Evolutionary conservation across 768 basidiomycete genomes (phyloP).

Genomic region (Leccinum disarticulatum): DNA sequence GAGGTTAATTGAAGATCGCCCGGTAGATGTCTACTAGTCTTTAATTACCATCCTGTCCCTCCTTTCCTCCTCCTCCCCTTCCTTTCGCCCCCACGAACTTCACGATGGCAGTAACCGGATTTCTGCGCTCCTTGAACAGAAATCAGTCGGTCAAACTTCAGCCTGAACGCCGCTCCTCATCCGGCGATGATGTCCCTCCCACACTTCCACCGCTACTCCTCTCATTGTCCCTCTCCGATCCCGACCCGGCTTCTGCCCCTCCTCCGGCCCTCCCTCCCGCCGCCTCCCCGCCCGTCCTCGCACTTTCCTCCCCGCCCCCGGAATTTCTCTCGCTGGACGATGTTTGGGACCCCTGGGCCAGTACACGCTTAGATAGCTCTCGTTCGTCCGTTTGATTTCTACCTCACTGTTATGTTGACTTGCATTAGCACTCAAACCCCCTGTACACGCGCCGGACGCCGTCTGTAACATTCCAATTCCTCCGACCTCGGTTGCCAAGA

Average conservation of each 20-base stretch:
- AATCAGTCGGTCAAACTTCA: background rate
- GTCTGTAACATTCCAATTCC: background rate
- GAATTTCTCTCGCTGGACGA: constrained; percentile 3
- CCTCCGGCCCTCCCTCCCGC: constrained; percentile 8
- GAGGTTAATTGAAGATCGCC: constrained; percentile 22
- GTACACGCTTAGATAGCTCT: constrained; percentile 6
- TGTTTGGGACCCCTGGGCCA: constrained; percentile 28
- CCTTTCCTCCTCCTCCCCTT: background rate
- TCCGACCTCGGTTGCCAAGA: constrained; percentile 23
- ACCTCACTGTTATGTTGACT: background rate
- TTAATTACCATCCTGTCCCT: background rate
- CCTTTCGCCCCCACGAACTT: background rate
- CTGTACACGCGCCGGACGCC: constrained; percentile 3
- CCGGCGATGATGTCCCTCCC: constrained; percentile 23
- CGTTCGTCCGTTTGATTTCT: constrained; percentile 16
- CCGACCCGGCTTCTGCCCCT: constrained; percentile 17
- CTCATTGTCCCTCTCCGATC: constrained; percentile 33
- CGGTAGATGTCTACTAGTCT: constrained; percentile 5
- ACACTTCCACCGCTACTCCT: constrained; percentile 44
- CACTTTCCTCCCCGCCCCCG: background rate
- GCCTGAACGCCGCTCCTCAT: background rate
- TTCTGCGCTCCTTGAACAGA: constrained; percentile 42
- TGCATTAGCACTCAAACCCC: constrained; percentile 7
- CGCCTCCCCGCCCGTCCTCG: constrained; percentile 16
- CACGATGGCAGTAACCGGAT: constrained; percentile 45